phyloP scores from a whole-genome alignment of 1,284 basidiomycete species.

The Chalciporus sp. region DNA sequence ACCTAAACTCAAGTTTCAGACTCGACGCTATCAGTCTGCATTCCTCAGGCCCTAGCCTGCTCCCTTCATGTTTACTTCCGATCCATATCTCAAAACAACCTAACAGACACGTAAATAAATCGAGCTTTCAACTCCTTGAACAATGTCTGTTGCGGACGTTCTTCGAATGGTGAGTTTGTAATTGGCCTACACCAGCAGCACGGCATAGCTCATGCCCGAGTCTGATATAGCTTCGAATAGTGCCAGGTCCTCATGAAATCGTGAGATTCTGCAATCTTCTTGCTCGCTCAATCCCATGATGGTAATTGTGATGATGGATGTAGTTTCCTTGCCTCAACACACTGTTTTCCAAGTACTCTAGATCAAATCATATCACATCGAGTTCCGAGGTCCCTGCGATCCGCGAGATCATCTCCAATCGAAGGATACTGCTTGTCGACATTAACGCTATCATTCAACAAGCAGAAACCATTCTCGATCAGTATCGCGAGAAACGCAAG shows the following conservation, averaged over 20 bases:
- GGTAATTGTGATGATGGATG: background rate
- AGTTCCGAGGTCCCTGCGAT: conserved; percentile 16
- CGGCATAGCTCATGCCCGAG: too few relatives aligned
- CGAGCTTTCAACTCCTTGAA: too few relatives aligned
- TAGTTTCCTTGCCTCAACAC: conserved; percentile 16
- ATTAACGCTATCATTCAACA: conserved; percentile 20
- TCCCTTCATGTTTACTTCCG: too few relatives aligned
- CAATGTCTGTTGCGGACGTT: too few relatives aligned
- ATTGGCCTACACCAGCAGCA: too few relatives aligned
- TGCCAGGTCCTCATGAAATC: conserved; percentile 13
- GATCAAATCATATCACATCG: conserved; percentile 21
- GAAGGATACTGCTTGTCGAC: conserved; percentile 20
- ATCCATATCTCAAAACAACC: too few relatives aligned
- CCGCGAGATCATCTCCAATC: conserved; percentile 16
- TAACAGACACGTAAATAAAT: too few relatives aligned
- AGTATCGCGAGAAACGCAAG: conserved; percentile 15
- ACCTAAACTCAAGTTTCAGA: too few relatives aligned
- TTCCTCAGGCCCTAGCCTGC: too few relatives aligned
- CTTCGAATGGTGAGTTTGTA: too few relatives aligned
- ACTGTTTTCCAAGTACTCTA: conserved; percentile 18
- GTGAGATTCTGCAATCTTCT: conserved; percentile 6
- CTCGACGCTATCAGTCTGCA: too few relatives aligned
- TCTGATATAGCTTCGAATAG: conserved; percentile 7
- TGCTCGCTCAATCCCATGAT: background rate
- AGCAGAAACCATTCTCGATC: conserved; percentile 15